Evolutionary conservation across 352 stramenopile species (phyloP), one percentile per base, ranked within the genome.

Genomic region (Pythium brassicae): DNA sequence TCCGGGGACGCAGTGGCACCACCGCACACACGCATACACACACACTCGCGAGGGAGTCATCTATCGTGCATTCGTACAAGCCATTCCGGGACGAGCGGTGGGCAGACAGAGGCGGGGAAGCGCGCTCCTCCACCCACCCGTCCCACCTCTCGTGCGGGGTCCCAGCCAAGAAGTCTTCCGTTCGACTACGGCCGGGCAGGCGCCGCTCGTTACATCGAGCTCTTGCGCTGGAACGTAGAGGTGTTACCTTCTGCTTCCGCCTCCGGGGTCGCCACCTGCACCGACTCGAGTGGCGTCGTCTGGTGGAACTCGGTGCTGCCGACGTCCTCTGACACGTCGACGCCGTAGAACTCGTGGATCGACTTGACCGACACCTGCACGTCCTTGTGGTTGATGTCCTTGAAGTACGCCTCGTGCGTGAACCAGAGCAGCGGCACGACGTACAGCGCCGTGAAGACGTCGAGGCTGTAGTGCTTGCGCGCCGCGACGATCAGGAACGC

Each of bases 381-480:
- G 62, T 92, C 79, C 59, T 89, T 91, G 75, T 75, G 53, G 69
- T 94, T 94, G 57, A 94, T 89, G 54, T 94, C 84, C 46, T 80
- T 78, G 50, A 71, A 64, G 68, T 94, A 94, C 40, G 84, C 82
- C 22, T 94, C 82, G 42, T 87, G 78, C 2, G 73, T 72, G 46
- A 92, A 68, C 82, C 84, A 97, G 40, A 96, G 70, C 49, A 96
- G 65, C 51, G 87, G 87, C 52, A 93, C 85, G 53, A 96, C 71
- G 71, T 97, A 97, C 35, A 96, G 63, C 46, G 87, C 86, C 37
- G 87, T 78, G 65, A 95, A 89, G 34, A 97, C 87, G 56, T 97
- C 89, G 2, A 96, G 62, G 43, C 80, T 91, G 65, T 97, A 97
- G 71, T 97, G 89, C 71, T 96, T 96, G 51, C 86, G 78, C 29